Evolutionary conservation across 352 stramenopile genomes (phyloP), one percentile per base, ranked within the genome.

Genomic region (Phytopythium cucurbitacearum): DNA sequence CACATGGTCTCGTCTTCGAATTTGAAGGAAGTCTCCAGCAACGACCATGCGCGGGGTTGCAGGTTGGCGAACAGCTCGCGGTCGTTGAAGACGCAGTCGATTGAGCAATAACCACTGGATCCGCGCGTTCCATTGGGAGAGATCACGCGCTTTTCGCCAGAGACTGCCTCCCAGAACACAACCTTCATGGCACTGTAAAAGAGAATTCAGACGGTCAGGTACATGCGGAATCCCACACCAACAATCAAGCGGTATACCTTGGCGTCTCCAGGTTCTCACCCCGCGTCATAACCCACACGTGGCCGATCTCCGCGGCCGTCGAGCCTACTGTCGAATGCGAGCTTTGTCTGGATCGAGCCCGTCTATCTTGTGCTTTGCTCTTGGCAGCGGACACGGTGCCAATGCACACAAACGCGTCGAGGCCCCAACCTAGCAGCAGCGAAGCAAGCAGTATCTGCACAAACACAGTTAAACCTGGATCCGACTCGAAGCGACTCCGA

Each of bases 381-480:
- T 68, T 76, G 33, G 54, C 59, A 1, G 65, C 58, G 16, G 67
- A 71, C n/a, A 91, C 71, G 5, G 69, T 91, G 6, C 88, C 87
- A n/a, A 96, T 85, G 45, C 80, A 91, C 10, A 96, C 80, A 60
- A 81, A 97, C 3, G 87, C 86, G 48, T 95, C 80, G 2, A 97
- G 62, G 0, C 89, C 89, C 56, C 89, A 97, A 13, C 91, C 88
- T 5, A 96, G 63, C 7, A 97, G 67, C 11, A 97, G 53, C 11
- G 86, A 96, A 12, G 80, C 85, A 8, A 97, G 71, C 34, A 97
- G 60, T 7, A 91, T 33, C 82, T 93, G 65, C 16, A 46, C 0
- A 56, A n/a, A 50, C 12, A 52, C 42, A 52, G 21, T 36, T 40
- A 56, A 32, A 45, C 13, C 16, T 43, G 42, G 32, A 35, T 39